Base-by-base conservation (phyloP, 768 basidiomycete species). In the button mushroom (Agaricus bisporus) region DNA sequence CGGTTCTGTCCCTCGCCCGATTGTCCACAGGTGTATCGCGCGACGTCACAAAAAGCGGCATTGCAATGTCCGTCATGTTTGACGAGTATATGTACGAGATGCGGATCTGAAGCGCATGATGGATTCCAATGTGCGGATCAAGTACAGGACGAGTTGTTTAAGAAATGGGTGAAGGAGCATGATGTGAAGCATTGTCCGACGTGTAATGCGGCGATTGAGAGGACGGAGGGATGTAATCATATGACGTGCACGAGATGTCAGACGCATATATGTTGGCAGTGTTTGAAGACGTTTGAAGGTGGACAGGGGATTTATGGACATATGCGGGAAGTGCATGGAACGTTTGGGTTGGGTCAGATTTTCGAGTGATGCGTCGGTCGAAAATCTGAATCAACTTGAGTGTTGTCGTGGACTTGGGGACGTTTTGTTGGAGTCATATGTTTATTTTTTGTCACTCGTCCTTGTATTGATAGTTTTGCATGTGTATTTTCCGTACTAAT, bases 201-300 rank as follows among this genome's bases (percentile, higher is more conserved):
- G 0, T 92, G 89, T 70, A 78, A 78, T 50, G 75, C 78, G 6
- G 73, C 78, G 5, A 90, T 92, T 58, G 86, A 91, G 66, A 81
- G 84, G 38, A 71, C 69, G 26, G 85, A 82, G 57, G 89, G 89
- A 0, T 92, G 89, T 66, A 86, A 92, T 68, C 89, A 92, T 64
- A 82, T 92, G 76, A 83, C 79, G n/a, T 92, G 89, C 66, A 73
- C 73, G 0, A 75, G 77, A 29, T 92, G 89, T 64, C 76, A 80
- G 59, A 82, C 85, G 0, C 89, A 92, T 63, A 84, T 83, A 1
- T 92, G 89, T 55, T 91, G 89, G 90, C 80, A 81, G 20, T 92
- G 89, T 64, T 60, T 87, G 64, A 67, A 76, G 66, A 88, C 84
- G 39, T 91, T 90, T 67, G 76, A 79, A 0, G 71, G 73, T 35